These are phyloP conservation scores for cucumber (Cucumis sativus) DNA, from an alignment of 306 rosid genomes.

Conservation along the genomic window Cucumber_9930_V3 NC_026656.2:20467501-20468000, in stretches of 20 bases:
- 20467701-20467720: neutral
- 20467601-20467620: neutral
- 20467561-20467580: neutral
- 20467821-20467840: neutral
- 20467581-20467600: neutral
- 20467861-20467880: neutral
- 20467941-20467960: neutral
- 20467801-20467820: neutral
- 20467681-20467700: neutral
- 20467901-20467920: neutral
- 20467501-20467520: neutral
- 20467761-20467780: neutral
- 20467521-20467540: neutral
- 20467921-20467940: neutral
- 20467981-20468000: neutral
- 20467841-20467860: neutral
- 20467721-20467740: neutral
- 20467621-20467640: neutral
- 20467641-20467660: neutral
- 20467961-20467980: neutral
- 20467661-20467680: neutral
- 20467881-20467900: neutral
- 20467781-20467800: neutral
- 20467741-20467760: neutral
- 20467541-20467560: neutral